phyloP scores from a whole-genome alignment of 768 basidiomycete genomes.

The Auriscalpium vulgare region DNA sequence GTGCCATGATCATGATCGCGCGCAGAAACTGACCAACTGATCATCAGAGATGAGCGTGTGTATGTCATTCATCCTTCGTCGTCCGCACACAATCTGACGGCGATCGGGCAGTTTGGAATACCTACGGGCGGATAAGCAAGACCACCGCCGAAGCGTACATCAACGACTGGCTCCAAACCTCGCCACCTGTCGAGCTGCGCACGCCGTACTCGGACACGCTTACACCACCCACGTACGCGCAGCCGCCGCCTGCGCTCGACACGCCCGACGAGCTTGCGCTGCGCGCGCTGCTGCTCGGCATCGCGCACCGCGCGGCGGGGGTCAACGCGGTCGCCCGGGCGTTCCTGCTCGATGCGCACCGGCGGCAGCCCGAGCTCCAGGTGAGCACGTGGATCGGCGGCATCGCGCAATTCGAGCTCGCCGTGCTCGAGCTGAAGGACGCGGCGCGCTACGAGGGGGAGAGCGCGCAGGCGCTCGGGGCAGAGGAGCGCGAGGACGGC shows the following conservation, averaged over 20 bases:
- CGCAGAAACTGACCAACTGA: background rate
- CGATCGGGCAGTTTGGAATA: constrained; percentile 61
- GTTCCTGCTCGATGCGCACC: constrained; percentile 45
- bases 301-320: constrained; percentile 51
- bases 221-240: background rate
- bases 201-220: constrained; percentile 21
- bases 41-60: constrained; percentile 60
- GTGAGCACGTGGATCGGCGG: constrained; percentile 63
- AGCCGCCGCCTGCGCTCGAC: constrained; percentile 38
- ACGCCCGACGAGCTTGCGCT: constrained; percentile 65
- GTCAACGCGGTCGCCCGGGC: constrained; percentile 35
- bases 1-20: constrained; percentile 9
- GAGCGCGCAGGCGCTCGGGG: constrained; percentile 5
- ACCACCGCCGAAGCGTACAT: constrained; percentile 53
- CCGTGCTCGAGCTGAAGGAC: constrained; percentile 62
- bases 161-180: constrained; percentile 38
- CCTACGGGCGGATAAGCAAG: constrained; percentile 50
- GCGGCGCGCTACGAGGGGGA: constrained; percentile 24
- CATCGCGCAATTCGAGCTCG: constrained; percentile 61
- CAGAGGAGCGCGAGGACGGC: constrained; percentile 14
- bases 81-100: too few species aligned
- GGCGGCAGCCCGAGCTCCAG: constrained; percentile 31
- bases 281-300: constrained; percentile 61
- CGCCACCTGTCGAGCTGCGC: constrained; percentile 35
- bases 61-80: too few species aligned